Evolutionary conservation across 768 basidiomycete genomes (phyloP), one percentile per base, ranked within the genome.

Genomic region (Leccinum subgranulosum): DNA sequence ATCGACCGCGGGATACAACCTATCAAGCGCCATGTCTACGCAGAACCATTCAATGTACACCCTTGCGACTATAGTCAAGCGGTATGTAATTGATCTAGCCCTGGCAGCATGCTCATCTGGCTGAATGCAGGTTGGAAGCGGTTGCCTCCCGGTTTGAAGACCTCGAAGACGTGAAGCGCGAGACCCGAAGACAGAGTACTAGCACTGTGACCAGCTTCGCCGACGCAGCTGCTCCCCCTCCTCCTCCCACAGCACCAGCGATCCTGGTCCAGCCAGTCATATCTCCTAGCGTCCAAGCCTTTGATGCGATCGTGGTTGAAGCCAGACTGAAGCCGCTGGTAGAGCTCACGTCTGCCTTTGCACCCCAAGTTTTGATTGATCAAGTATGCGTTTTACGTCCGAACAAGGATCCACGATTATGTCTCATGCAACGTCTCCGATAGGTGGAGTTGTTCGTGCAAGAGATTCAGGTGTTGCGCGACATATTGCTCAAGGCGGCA

Each of bases 121-220:
- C 34, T 43, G 43, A 41, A n/a, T 31, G 29, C 67, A 94, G 94
- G 62, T 83, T 94, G 51, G 90, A 95, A 79, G 97, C 97, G 25
- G 92, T 94, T 9, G 94, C 93, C 6, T 92, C 90, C 46, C 85
- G 97, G 33, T 84, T 99, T 34, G 97, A 99, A 74, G 97, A 99
- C 68, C 78, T 99, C 47, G 97, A 98, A 70, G 77, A 81, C 41
- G 46, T 59, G 66, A 70, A 41, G 55, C 53, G 59, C 53, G 68
- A 65, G 28, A 52, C 56, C 23, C 56, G 64, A 17, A 73, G 64
- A 60, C 72, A 60, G 55, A 72, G 71, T 14, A 63, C 64, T 15
- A 74, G 71, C 56, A 74, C 71, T 12, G 64, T 73, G 33, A 67
- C 67, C 33, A 73, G 67, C 50, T 58, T 59, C 41, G 53, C 54